Evolutionary conservation across 2,329 filamentous ascomycete species (phyloP).

Genomic region (Fusarium decemcellulare): DNA sequence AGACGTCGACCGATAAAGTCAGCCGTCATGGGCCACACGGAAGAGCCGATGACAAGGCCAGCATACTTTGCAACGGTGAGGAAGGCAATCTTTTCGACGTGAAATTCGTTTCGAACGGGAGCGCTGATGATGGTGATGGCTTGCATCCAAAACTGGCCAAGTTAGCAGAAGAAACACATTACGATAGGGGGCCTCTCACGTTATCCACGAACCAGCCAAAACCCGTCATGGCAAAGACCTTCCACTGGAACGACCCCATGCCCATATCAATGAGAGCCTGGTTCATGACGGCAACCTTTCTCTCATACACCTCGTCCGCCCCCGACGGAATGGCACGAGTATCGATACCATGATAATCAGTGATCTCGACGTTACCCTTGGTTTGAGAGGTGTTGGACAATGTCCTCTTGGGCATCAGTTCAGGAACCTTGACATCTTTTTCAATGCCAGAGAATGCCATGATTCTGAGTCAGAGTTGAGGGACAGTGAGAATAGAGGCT

Average conservation of each 20-base stretch:
- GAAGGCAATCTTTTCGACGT: slow-evolving; percentile 50
- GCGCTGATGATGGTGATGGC: slow-evolving; percentile 52
- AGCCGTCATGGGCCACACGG: slow-evolving; percentile 60
- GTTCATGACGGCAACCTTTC: slow-evolving; percentile 43
- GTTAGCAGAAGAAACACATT: neutral
- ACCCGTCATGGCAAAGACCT: slow-evolving; percentile 39
- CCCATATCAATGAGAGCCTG: slow-evolving; percentile 43
- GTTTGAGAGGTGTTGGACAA: neutral
- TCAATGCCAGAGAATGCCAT: neutral
- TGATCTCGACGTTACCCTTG: neutral
- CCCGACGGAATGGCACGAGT: slow-evolving; percentile 26
- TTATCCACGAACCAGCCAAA: slow-evolving; percentile 47
- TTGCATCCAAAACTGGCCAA: slow-evolving; percentile 50
- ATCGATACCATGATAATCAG: slow-evolving; percentile 39
- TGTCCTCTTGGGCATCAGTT: neutral
- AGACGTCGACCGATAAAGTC: slow-evolving; percentile 59
- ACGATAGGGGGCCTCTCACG: slow-evolving; percentile 8
- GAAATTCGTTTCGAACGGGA: slow-evolving; percentile 53
- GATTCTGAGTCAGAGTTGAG: neutral
- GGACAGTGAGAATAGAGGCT: neutral
- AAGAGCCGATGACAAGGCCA: slow-evolving; percentile 61
- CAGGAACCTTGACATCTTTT: neutral
- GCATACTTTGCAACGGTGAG: slow-evolving; percentile 55
- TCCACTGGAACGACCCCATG: slow-evolving; percentile 40
- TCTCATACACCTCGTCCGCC: slow-evolving; percentile 35